Conservation (phyloP, 2,329 filamentous ascomycete species). For the Xylaria sp. region DNA sequence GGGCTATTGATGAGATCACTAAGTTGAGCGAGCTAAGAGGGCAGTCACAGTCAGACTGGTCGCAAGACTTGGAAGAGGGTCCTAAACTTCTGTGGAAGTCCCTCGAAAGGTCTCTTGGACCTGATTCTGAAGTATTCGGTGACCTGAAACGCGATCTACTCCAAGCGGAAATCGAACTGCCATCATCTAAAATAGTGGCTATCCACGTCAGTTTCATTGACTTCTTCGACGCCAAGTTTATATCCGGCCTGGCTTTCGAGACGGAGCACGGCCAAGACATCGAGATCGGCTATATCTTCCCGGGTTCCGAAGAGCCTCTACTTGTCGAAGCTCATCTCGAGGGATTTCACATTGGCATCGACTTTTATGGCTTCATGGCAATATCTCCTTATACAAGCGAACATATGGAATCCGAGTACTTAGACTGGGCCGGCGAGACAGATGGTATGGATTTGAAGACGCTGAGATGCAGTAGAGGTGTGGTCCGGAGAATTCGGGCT, state of each 20-base stretch:
- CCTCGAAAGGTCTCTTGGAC: slow-evolving; percentile 26
- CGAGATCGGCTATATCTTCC: slow-evolving; percentile 40
- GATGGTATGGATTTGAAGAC: slow-evolving; percentile 23
- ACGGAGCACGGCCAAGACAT: slow-evolving; percentile 34
- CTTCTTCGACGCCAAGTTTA: slow-evolving; percentile 40
- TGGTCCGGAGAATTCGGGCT: slow-evolving; percentile 36
- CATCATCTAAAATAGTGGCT: slow-evolving; percentile 26
- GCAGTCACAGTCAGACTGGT: slow-evolving; percentile 19
- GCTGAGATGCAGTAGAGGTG: slow-evolving; percentile 22
- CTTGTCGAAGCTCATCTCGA: slow-evolving; percentile 33
- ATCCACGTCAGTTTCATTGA: slow-evolving; percentile 40
- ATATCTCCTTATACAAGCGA: slow-evolving; percentile 36
- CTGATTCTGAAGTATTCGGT: slow-evolving; percentile 32
- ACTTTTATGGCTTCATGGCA: slow-evolving; percentile 40
- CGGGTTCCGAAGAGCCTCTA: slow-evolving; percentile 34
- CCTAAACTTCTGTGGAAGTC: slow-evolving; percentile 30
- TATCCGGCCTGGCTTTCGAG: slow-evolving; percentile 42
- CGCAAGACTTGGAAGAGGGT: neutral
- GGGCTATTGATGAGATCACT: slow-evolving; percentile 36
- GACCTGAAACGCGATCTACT: slow-evolving; percentile 29
- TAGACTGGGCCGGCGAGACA: slow-evolving; percentile 39
- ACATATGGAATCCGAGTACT: slow-evolving; percentile 37
- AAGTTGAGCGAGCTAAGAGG: slow-evolving; percentile 36
- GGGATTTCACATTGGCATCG: slow-evolving; percentile 40
- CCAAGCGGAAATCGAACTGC: slow-evolving; percentile 38